phyloP scores from a whole-genome alignment of 2,329 filamentous ascomycete species.

The Sporothrix mexicana region DNA sequence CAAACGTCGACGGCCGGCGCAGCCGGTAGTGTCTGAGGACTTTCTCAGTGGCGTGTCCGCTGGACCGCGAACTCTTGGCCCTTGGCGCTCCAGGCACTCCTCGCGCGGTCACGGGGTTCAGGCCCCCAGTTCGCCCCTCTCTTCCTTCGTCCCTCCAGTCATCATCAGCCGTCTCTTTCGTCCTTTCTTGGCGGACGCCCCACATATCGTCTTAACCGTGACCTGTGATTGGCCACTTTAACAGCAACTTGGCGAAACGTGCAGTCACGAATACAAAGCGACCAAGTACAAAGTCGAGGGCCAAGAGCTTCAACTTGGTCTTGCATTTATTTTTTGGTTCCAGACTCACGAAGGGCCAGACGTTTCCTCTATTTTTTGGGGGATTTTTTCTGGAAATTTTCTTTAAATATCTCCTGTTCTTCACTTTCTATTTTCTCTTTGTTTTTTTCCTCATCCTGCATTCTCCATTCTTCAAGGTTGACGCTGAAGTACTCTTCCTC shows the following conservation, averaged over 20 bases:
- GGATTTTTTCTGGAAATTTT: too few species aligned
- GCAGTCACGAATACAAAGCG: neutral
- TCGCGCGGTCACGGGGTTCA: too few species aligned
- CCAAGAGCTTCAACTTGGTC: neutral
- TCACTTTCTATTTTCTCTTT: neutral
- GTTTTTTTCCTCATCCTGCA: neutral
- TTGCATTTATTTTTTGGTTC: neutral
- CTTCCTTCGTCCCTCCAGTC: too few species aligned
- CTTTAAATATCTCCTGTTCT: neutral
- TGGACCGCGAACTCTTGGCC: too few species aligned
- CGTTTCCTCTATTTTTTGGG: too few species aligned
- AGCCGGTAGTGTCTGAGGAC: too few species aligned
- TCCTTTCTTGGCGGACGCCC: neutral
- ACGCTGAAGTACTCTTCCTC: too few species aligned
- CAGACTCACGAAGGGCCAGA: too few species aligned
- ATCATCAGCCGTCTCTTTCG: neutral
- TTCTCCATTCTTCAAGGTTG: too few species aligned
- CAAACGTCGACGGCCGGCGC: too few species aligned
- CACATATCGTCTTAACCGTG: conserved; percentile 2
- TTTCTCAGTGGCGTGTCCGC: too few species aligned
- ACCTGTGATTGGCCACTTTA: conserved; percentile 24
- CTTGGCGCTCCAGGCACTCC: too few species aligned
- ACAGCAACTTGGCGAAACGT: conserved; percentile 17
- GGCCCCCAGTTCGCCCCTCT: neutral
- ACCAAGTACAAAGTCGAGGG: neutral